phyloP scores from a whole-genome alignment of 108 stramenopile genomes.

The Nitzschia inconspicua region DNA sequence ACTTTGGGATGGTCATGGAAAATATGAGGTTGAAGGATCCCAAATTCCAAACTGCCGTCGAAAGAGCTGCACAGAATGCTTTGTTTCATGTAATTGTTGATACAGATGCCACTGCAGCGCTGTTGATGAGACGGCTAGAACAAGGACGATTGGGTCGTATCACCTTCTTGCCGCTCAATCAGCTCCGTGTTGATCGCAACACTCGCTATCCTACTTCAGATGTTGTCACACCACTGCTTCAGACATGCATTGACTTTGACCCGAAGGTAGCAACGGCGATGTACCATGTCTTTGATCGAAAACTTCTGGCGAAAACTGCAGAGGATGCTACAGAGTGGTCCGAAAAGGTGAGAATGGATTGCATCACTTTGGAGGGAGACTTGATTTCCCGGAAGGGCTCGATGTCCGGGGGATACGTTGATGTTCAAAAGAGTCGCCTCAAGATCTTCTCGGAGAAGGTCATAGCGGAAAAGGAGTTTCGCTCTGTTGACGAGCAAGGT shows the following conservation, averaged over 20 bases:
- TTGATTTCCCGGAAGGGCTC: slow-evolving; percentile 89
- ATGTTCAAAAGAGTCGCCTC: slow-evolving; percentile 65
- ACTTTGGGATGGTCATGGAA: slow-evolving; percentile 92
- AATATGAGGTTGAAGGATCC: slow-evolving; percentile 77
- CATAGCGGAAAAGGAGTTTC: slow-evolving; percentile 43
- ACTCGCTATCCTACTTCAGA: slow-evolving; percentile 63
- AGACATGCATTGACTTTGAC: slow-evolving; percentile 77
- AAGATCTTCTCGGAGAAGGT: slow-evolving; percentile 51
- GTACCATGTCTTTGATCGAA: slow-evolving; percentile 91
- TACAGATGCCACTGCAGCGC: slow-evolving; percentile 93
- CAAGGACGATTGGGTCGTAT: slow-evolving; percentile 87
- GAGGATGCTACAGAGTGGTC: slow-evolving; percentile 80
- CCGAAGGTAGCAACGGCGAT: slow-evolving; percentile 83
- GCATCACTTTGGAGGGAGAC: slow-evolving; percentile 97
- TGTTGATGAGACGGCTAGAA: slow-evolving; percentile 88
- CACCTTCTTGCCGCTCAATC: slow-evolving; percentile 97
- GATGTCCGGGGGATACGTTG: slow-evolving; percentile 89
- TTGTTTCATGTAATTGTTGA: slow-evolving; percentile 99
- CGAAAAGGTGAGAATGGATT: slow-evolving; percentile 77
- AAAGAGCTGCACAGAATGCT: slow-evolving; percentile 91
- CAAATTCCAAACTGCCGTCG: slow-evolving; percentile 90
- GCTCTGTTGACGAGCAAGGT: slow-evolving; percentile 42
- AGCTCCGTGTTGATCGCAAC: slow-evolving; percentile 58
- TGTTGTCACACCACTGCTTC: slow-evolving; percentile 62
- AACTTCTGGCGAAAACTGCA: slow-evolving; percentile 81